Conservation (phyloP, 2,329 filamentous ascomycete species). For the Cytospora chrysosperma region DNA sequence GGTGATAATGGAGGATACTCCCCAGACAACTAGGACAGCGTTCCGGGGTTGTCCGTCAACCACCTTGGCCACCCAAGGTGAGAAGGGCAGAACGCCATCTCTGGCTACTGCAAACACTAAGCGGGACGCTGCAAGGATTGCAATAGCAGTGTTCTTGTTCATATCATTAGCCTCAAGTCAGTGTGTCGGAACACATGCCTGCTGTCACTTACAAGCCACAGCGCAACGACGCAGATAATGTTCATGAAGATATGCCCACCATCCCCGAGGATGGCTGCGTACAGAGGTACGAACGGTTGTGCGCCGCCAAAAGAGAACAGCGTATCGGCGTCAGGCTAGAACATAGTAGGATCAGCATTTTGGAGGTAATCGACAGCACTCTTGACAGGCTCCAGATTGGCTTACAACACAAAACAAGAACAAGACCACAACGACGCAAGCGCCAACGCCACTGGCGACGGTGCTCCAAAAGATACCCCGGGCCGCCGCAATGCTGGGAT, state of each 20-base stretch:
- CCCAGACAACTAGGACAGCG: slow-evolving; percentile 59
- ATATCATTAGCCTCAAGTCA: not conserved
- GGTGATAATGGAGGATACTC: slow-evolving; percentile 51
- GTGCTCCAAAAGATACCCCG: slow-evolving; percentile 62
- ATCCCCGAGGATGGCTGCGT: slow-evolving; percentile 54
- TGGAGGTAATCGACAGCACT: no score
- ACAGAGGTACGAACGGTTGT: slow-evolving; percentile 59
- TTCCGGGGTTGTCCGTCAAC: slow-evolving; percentile 57
- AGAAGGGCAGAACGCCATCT: slow-evolving; percentile 60
- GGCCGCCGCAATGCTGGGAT: slow-evolving; percentile 54
- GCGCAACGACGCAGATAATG: slow-evolving; percentile 50
- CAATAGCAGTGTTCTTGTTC: slow-evolving; percentile 55
- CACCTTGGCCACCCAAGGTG: slow-evolving; percentile 56
- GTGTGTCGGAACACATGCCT: not conserved
- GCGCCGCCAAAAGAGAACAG: slow-evolving; percentile 54
- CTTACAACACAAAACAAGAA: slow-evolving; percentile 58
- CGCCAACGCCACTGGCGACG: slow-evolving; percentile 54
- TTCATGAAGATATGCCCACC: slow-evolving; percentile 62
- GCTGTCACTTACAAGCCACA: slow-evolving; percentile 47
- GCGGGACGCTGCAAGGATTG: slow-evolving; percentile 58
- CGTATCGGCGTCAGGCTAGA: slow-evolving; percentile 49
- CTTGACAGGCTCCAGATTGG: not conserved
- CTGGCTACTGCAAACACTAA: slow-evolving; percentile 62
- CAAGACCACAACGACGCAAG: slow-evolving; percentile 54
- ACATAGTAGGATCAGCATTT: not conserved